Conservation (phyloP, 495 filamentous ascomycete species). For the Penicillium turbatum region DNA sequence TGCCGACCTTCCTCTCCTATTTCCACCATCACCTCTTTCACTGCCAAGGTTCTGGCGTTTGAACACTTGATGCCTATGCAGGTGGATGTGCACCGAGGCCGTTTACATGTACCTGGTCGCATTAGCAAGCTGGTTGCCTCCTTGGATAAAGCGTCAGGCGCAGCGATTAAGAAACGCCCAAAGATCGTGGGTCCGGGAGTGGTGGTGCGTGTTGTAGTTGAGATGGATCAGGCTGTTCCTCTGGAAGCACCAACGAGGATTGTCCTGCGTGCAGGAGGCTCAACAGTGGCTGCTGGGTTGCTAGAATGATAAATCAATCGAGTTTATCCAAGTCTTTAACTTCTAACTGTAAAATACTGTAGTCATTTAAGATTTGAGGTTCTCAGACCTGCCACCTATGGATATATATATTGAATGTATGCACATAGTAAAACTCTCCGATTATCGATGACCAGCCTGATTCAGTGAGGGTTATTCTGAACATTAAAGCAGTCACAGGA, state of each 20-base stretch:
- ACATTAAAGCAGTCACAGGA: too few relatives aligned
- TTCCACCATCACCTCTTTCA: slow-evolving; percentile 62
- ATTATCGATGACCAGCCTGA: too few relatives aligned
- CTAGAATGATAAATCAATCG: slow-evolving; percentile 52
- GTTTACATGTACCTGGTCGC: slow-evolving; percentile 72
- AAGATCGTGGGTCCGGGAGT: slow-evolving; percentile 70
- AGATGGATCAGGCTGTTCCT: slow-evolving; percentile 70
- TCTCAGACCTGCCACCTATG: too few relatives aligned
- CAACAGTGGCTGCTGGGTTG: slow-evolving; percentile 82
- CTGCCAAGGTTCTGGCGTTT: slow-evolving; percentile 80
- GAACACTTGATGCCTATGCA: slow-evolving; percentile 82
- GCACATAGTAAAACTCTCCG: neutral
- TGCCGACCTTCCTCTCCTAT: slow-evolving; percentile 68
- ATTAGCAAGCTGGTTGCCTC: slow-evolving; percentile 65
- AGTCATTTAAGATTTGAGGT: too few relatives aligned
- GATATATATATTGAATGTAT: too few relatives aligned
- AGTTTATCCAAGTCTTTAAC: neutral
- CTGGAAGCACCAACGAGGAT: slow-evolving; percentile 73
- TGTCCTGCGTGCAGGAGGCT: slow-evolving; percentile 73
- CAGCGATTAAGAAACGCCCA: slow-evolving; percentile 73
- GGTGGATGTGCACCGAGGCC: slow-evolving; percentile 82
- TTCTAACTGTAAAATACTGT: too few relatives aligned
- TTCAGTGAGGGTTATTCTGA: too few relatives aligned
- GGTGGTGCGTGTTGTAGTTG: slow-evolving; percentile 64
- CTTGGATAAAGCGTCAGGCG: slow-evolving; percentile 70